These are phyloP conservation scores for Platanthera guangdongensis DNA, from an alignment of 106 monocot genomes.

Conservation along the genomic window DNA sequence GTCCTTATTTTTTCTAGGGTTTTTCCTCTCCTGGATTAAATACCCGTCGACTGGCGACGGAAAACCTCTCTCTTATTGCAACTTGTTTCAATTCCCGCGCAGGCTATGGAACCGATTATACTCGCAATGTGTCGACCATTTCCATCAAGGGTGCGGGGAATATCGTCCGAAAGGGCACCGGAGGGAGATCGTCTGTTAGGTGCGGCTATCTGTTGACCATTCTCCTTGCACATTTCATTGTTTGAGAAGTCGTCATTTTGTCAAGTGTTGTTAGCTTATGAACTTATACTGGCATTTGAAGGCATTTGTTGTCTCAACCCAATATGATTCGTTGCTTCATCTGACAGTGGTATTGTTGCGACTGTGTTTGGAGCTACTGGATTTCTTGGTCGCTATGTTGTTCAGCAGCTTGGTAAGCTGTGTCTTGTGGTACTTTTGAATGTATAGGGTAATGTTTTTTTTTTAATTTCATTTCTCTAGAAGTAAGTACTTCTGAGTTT, in stretches of 20 bases:
- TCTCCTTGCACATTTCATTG: not conserved
- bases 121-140: slow-evolving; percentile 43
- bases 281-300: not conserved
- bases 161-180: slow-evolving; percentile 90
- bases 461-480: not conserved
- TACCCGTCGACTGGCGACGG: not conserved
- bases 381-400: slow-evolving; percentile 98
- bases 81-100: slow-evolving; percentile 1
- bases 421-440: not conserved
- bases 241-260: not conserved
- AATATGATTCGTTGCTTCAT: not conserved
- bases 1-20: not conserved
- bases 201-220: slow-evolving; percentile 9
- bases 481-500: not conserved
- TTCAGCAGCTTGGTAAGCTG: slow-evolving; percentile 87
- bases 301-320: not conserved
- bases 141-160: slow-evolving; percentile 66
- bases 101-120: slow-evolving; percentile 45
- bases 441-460: not conserved
- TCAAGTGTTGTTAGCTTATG: not conserved
- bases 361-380: slow-evolving; percentile 99
- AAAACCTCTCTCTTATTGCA: not conserved
- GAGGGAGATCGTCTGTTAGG: slow-evolving; percentile 95
- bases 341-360: slow-evolving; percentile 82
- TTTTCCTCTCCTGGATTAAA: not conserved